phyloP scores from a whole-genome alignment of 176 grass and related monocot genomes.

The Oropetium thomaeum region DNA sequence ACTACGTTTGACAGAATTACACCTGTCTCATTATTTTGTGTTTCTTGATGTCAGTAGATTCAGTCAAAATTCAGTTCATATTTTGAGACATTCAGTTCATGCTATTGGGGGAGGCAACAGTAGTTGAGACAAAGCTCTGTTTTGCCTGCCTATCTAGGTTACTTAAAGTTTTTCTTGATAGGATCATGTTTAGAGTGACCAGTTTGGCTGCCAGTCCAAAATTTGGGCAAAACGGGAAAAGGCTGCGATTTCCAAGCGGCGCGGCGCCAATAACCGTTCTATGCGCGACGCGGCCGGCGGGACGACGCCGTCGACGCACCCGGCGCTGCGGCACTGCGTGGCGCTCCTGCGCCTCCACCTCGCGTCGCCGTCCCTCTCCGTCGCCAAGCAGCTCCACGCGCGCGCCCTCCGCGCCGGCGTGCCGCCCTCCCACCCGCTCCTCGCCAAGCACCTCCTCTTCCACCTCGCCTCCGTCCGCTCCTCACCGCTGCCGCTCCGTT shows the following conservation, averaged over 20 bases:
- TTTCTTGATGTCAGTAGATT: neutral
- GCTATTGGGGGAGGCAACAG: too few species aligned
- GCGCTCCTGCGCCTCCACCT: conserved; percentile 65
- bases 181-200: neutral
- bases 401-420: conserved; percentile 54
- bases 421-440: conserved; percentile 48
- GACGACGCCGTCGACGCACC: conserved; percentile 28
- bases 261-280: neutral
- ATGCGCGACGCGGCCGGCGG: conserved; percentile 31
- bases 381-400: conserved; percentile 71
- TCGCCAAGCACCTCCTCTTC: conserved; percentile 84
- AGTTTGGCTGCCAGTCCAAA: neutral
- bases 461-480: conserved; percentile 51
- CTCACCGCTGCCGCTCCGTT: conserved; percentile 46
- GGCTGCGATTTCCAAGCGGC: too few species aligned
- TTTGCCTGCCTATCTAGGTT: neutral
- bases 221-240: neutral
- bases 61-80: neutral
- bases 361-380: conserved; percentile 39
- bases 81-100: neutral
- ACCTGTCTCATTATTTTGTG: neutral
- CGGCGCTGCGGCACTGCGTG: conserved; percentile 57
- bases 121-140: neutral
- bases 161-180: too few species aligned
- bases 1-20: neutral